These are phyloP conservation scores for Mucor mucedo DNA, from an alignment of 371 early-diverging fungal species.

Conservation along the genomic window DNA sequence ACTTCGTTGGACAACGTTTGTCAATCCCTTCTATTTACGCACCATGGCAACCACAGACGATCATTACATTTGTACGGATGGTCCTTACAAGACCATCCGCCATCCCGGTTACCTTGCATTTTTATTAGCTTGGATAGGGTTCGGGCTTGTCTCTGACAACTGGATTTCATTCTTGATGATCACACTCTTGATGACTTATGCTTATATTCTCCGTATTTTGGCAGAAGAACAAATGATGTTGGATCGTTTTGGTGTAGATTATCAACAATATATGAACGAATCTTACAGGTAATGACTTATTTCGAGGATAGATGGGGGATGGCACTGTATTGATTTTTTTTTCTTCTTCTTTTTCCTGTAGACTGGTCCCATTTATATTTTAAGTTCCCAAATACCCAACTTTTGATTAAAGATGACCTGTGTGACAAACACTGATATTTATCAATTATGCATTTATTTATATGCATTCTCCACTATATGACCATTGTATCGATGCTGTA, in stretches of 20 bases:
- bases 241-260: slow-evolving; percentile 48
- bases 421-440: too few species aligned
- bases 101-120: slow-evolving; percentile 49
- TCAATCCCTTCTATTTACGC: slow-evolving; percentile 45
- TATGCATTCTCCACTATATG: too few species aligned
- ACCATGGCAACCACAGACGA: slow-evolving; percentile 47
- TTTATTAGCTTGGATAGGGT: slow-evolving; percentile 49
- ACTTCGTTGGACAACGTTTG: slow-evolving; percentile 39
- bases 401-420: too few species aligned
- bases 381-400: too few species aligned
- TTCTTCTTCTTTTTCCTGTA: too few species aligned
- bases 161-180: slow-evolving; percentile 31
- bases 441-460: too few species aligned
- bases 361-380: too few species aligned
- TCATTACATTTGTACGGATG: slow-evolving; percentile 49
- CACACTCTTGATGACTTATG: slow-evolving; percentile 21
- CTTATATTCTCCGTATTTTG: slow-evolving; percentile 35
- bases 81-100: slow-evolving; percentile 43
- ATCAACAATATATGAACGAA: slow-evolving; percentile 50
- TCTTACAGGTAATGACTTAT: slow-evolving; percentile 29
- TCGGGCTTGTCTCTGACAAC: slow-evolving; percentile 35
- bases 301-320: too few species aligned
- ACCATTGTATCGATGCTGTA: too few species aligned
- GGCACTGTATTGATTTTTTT: too few species aligned
- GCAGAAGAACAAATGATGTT: slow-evolving; percentile 52